These are phyloP conservation scores for Tulasnella sp. DNA, from an alignment of 768 basidiomycete species.

Conservation along the genomic window DNA sequence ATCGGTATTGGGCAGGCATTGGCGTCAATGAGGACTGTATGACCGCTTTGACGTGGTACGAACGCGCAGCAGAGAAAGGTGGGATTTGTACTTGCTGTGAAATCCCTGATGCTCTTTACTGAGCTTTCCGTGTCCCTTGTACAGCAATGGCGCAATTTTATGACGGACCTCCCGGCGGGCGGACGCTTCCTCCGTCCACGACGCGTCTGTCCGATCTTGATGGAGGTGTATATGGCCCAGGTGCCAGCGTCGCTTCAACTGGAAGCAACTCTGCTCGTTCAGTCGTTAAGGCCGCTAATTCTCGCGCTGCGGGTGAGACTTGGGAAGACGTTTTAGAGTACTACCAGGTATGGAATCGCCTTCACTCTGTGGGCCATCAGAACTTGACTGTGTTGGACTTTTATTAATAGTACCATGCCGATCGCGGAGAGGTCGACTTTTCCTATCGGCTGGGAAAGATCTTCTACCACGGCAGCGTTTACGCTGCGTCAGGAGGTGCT, in stretches of 20 bases:
- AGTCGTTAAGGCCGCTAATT: conserved; percentile 72
- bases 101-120: background rate
- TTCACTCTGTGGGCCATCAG: background rate
- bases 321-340: conserved; percentile 91
- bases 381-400: background rate
- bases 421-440: conserved; percentile 80
- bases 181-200: conserved; percentile 69
- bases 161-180: conserved; percentile 84
- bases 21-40: conserved; percentile 81
- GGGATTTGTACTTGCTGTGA: conserved; percentile 14
- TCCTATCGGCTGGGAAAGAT: conserved; percentile 91
- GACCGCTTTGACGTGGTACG: conserved; percentile 79
- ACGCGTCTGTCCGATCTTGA: conserved; percentile 78
- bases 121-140: conserved; percentile 22
- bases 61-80: conserved; percentile 80
- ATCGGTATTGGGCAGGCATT: conserved; percentile 93
- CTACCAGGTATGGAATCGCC: conserved; percentile 47
- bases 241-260: conserved; percentile 87
- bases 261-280: conserved; percentile 60
- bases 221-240: conserved; percentile 91
- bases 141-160: conserved; percentile 70
- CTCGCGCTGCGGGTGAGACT: conserved; percentile 81
- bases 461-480: conserved; percentile 92
- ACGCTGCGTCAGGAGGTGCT: conserved; percentile 65
- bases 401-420: conserved; percentile 72